Base-by-base conservation (phyloP, 805 yeast genomes). In the Yarrowia porcina region DNA sequence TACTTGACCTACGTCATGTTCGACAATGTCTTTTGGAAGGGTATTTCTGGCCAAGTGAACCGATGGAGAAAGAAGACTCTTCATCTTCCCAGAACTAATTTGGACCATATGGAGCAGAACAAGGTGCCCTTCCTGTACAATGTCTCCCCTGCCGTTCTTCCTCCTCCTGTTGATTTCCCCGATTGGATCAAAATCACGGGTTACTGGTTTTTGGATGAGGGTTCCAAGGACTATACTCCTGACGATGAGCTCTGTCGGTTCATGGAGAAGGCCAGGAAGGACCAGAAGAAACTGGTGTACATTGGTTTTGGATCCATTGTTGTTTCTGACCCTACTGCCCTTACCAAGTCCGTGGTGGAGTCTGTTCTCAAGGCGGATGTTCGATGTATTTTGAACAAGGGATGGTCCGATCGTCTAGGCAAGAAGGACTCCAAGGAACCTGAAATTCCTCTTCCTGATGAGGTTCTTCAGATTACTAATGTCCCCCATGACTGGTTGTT, bases 151-250 rank as follows among this genome's bases (percentile, higher is more conserved):
- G 79, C 87, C 0, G 88, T 93, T 2, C 84, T 93, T 67, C 96
- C 97, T 1, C 97, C 97, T 0, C 87, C 97, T 1, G 88, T 91
- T 42, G 98, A 93, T 73, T 92, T 88, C 73, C 87, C 90, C 15
- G 97, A 90, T 72, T 93, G 97, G 97, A 83, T 93, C n/a, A 88
- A 82, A 68, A 96, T 92, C 11, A 89, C 97, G 0, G 98, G 98
- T 0, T 93, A 93, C 72, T 93, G 98, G 98, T 89, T 90, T 68
- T 77, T 93, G 68, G 87, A 91, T 69, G 92, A 89, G 68, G 82
- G 82, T 1, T 70, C 69, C 32, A 73, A 74, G 2, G 73, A 75
- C 7, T 89, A 83, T 71, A 71, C 74, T 1, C 96, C 97, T 2
- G 88, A 90, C 0, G 67, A 74, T 9, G 84, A 75, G 12, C 74